These are phyloP conservation scores for Hexamita inflata DNA, from an alignment of 208 protist genomes.

Conservation along the genomic window DNA sequence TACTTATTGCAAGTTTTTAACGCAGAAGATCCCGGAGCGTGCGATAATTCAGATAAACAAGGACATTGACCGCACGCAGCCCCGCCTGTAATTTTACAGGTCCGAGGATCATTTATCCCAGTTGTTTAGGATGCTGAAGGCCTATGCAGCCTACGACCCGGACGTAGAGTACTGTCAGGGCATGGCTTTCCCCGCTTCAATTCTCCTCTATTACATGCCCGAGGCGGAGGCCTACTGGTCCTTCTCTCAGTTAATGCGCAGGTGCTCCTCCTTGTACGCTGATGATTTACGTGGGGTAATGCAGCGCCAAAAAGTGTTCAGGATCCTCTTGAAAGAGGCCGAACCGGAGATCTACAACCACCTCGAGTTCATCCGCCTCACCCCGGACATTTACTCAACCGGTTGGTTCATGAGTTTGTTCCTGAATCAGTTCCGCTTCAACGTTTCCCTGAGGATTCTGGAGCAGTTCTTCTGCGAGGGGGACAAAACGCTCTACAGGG, in stretches of 20 bases:
- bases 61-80: too few species aligned
- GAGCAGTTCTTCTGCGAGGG: conserved; percentile 25
- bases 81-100: too few species aligned
- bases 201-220: conserved; percentile 10
- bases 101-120: too few species aligned
- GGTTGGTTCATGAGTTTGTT: conserved; percentile 26
- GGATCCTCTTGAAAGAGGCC: background rate
- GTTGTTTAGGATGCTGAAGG: conserved; percentile 23
- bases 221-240: conserved; percentile 13
- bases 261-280: background rate
- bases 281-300: background rate
- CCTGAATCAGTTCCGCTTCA: background rate
- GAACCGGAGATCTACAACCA: background rate
- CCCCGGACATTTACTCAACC: background rate
- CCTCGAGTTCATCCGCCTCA: background rate
- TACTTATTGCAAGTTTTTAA: too few species aligned
- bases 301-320: background rate
- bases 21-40: too few species aligned
- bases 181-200: conserved; percentile 11
- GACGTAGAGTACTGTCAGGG: conserved; percentile 28
- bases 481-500: conserved; percentile 12
- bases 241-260: conserved; percentile 8
- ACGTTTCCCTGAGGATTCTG: background rate
- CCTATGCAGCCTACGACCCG: conserved; percentile 10
- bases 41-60: too few species aligned